Conservation (phyloP, 163 green algal species). For the Coccomyxa subellipsoidea region DNA sequence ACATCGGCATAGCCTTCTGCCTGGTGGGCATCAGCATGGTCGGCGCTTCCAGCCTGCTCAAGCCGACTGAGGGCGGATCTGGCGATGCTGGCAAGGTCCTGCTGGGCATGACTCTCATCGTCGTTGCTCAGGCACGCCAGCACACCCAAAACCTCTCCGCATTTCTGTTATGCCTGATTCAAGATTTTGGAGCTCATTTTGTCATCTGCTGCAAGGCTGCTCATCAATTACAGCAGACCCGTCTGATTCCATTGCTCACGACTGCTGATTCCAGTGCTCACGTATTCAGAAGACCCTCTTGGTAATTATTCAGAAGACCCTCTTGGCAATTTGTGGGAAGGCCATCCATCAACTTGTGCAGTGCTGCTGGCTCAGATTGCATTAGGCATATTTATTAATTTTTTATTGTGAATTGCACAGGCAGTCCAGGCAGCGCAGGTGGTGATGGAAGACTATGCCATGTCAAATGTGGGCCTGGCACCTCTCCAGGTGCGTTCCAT, state of each 20-base stretch:
- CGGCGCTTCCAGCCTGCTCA: constrained; percentile 46
- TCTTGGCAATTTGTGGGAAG: too few relatives aligned
- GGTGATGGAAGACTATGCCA: constrained; percentile 73
- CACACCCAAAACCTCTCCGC: too few relatives aligned
- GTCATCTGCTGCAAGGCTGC: too few relatives aligned
- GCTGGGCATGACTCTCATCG: constrained; percentile 63
- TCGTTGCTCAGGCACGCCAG: constrained; percentile 42
- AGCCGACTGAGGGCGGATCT: constrained; percentile 24
- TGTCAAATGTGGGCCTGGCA: constrained; percentile 58
- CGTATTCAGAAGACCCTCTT: too few relatives aligned
- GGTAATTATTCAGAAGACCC: too few relatives aligned
- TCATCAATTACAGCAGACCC: too few relatives aligned
- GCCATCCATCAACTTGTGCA: too few relatives aligned
- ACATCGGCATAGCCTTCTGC: constrained; percentile 68
- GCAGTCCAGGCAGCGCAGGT: constrained; percentile 68
- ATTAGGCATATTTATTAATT: too few relatives aligned
- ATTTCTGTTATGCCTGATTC: neutral
- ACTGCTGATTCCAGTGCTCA: too few relatives aligned
- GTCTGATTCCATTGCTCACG: too few relatives aligned
- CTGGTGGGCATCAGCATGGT: constrained; percentile 44
- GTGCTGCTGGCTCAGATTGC: too few relatives aligned
- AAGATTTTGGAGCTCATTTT: too few relatives aligned
- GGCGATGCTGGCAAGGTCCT: constrained; percentile 36
- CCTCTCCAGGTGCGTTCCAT: constrained; percentile 23
- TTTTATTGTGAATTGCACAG: constrained; percentile 12